Conservation (phyloP, 2,329 filamentous ascomycete genomes). For the Ophiostoma tasmaniense region DNA sequence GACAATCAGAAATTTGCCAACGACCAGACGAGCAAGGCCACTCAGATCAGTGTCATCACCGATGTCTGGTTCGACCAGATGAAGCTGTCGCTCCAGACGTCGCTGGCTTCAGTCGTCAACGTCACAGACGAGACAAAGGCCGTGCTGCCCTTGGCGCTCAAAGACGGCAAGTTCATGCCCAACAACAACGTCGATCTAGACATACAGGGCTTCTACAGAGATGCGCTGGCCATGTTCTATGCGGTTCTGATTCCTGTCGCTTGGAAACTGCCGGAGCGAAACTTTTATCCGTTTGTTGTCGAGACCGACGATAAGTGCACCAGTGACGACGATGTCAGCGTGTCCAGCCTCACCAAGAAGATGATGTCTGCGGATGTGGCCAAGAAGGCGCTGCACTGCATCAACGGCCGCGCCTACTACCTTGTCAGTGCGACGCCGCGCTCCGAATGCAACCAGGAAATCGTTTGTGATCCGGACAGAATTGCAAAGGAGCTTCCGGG, state of each 20-base stretch:
- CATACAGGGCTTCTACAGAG: neutral
- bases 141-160: neutral
- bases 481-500: neutral
- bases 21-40: neutral
- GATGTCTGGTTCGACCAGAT: neutral
- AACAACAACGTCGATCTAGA: neutral
- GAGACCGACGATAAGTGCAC: neutral
- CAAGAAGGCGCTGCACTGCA: neutral
- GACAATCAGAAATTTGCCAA: neutral
- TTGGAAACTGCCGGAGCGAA: neutral
- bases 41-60: neutral
- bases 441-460: neutral
- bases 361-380: neutral
- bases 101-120: neutral
- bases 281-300: neutral
- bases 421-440: neutral
- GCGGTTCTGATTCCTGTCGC: neutral
- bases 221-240: neutral
- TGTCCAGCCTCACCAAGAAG: neutral
- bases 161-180: neutral
- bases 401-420: neutral
- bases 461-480: neutral
- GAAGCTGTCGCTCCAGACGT: neutral
- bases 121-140: neutral
- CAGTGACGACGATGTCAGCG: neutral